phyloP scores from a whole-genome alignment of 805 yeast species.

The Candida sonorensis region DNA sequence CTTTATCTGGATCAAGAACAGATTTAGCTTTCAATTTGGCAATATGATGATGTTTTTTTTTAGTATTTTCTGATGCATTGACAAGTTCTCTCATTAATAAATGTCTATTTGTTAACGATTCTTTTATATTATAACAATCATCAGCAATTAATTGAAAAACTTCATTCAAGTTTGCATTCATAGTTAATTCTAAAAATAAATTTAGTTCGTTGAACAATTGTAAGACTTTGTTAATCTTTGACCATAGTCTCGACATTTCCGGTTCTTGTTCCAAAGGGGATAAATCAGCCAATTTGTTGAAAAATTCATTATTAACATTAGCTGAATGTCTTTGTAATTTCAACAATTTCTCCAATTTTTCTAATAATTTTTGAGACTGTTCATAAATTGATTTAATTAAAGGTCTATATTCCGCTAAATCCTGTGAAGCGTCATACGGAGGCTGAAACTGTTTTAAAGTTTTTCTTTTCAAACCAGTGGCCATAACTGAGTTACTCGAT shows the following conservation, averaged over 20 bases:
- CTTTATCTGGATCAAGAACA: conserved; percentile 77
- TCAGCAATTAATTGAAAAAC: conserved; percentile 54
- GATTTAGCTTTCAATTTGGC: conserved; percentile 63
- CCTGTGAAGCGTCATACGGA: conserved; percentile 82
- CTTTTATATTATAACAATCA: conserved; percentile 85
- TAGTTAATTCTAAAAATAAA: conserved; percentile 62
- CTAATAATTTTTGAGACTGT: conserved; percentile 46
- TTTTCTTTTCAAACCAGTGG: conserved; percentile 81
- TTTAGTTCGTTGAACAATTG: conserved; percentile 71
- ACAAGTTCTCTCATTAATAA: conserved; percentile 82
- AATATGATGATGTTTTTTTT: conserved; percentile 63
- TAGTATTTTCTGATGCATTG: conserved; percentile 72
- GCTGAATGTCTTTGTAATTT: conserved; percentile 52
- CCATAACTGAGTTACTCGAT: conserved; percentile 39
- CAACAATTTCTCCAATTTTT: conserved; percentile 44
- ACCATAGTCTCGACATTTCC: conserved; percentile 77
- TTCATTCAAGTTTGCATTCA: conserved; percentile 72
- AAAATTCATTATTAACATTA: conserved; percentile 37
- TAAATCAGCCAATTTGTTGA: conserved; percentile 33
- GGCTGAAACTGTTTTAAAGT: conserved; percentile 88
- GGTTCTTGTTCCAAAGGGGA: conserved; percentile 41
- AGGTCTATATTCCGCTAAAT: conserved; percentile 82
- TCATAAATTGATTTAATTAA: conserved; percentile 70
- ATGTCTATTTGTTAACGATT: conserved; percentile 88
- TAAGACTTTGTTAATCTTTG: conserved; percentile 62